phyloP scores from a whole-genome alignment of 257 asterid species.

The Gentiana straminea region DNA sequence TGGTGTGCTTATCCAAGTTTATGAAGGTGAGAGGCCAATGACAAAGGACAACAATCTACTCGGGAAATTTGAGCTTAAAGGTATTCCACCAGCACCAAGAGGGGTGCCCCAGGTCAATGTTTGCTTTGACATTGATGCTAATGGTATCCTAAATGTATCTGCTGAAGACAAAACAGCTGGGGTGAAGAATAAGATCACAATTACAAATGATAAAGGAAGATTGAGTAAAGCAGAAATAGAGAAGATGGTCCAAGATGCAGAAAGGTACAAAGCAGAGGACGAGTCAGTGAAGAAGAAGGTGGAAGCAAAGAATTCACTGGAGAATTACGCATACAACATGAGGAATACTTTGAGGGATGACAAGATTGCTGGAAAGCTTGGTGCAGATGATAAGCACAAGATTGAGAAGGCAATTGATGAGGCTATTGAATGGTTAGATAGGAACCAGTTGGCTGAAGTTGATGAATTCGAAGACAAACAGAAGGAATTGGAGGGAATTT shows the following conservation, averaged over 20 bases:
- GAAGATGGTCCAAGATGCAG: slow-evolving; percentile 16
- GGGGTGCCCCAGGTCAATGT: slow-evolving; percentile 20
- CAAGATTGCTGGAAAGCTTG: slow-evolving; percentile 16
- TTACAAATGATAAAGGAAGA: slow-evolving; percentile 15
- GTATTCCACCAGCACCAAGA: slow-evolving; percentile 26
- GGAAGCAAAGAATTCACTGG: slow-evolving; percentile 15
- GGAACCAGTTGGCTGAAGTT: slow-evolving; percentile 12
- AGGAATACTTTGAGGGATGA: slow-evolving; percentile 16
- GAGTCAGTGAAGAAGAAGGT: slow-evolving; percentile 11
- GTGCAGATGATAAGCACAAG: slow-evolving; percentile 16
- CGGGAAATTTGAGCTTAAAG: slow-evolving; percentile 20
- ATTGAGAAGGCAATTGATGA: slow-evolving; percentile 16
- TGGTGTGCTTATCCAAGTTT: slow-evolving; percentile 18
- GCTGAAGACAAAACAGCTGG: slow-evolving; percentile 7
- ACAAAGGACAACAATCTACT: slow-evolving; percentile 20
- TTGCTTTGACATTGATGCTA: slow-evolving; percentile 6
- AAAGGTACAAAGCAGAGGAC: slow-evolving; percentile 16
- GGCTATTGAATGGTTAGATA: slow-evolving; percentile 15
- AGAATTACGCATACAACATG: slow-evolving; percentile 15
- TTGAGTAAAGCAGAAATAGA: slow-evolving; percentile 14
- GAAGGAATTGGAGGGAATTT: slow-evolving; percentile 20
- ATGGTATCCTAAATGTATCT: slow-evolving; percentile 6
- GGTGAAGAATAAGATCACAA: slow-evolving; percentile 12
- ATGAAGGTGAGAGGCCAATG: slow-evolving; percentile 26
- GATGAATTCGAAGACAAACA: slow-evolving; percentile 14